phyloP scores from a whole-genome alignment of 495 filamentous ascomycete species.

The Polyplosphaeria fusca region DNA sequence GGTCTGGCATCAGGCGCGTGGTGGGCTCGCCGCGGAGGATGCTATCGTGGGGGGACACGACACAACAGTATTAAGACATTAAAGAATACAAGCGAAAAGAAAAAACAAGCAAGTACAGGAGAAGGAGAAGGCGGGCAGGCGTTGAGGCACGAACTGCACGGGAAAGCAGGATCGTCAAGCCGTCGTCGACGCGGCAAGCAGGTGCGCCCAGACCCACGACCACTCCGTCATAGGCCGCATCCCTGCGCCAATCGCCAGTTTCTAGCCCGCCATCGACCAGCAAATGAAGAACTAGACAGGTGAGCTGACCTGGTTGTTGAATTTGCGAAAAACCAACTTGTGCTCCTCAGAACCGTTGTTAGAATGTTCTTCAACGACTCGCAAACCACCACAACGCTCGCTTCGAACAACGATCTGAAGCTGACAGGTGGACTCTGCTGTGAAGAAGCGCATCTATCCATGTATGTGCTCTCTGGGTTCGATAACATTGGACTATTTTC shows the following conservation, averaged over 20 bases:
- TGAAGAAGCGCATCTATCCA: too few species aligned
- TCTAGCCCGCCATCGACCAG: too few species aligned
- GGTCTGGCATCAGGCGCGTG: constrained; percentile 12
- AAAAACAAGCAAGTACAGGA: background rate
- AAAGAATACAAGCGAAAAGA: background rate
- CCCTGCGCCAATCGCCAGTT: constrained; percentile 30
- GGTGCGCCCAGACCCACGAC: background rate
- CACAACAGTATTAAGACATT: background rate
- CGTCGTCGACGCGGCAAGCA: background rate
- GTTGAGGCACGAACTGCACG: background rate
- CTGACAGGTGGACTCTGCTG: too few species aligned
- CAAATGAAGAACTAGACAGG: too few species aligned
- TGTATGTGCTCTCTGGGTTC: too few species aligned
- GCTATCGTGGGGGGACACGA: background rate
- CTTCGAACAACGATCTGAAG: too few species aligned
- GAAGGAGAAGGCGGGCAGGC: background rate
- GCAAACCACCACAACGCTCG: too few species aligned
- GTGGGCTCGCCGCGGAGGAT: background rate
- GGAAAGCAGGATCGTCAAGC: background rate
- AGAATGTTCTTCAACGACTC: too few species aligned
- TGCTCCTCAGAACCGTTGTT: too few species aligned
- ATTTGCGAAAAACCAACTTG: too few species aligned
- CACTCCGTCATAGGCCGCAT: constrained; percentile 18
- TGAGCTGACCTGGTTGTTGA: too few species aligned
- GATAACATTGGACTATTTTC: too few species aligned